phyloP scores from a whole-genome alignment of 108 stramenopile species.

The Discostella stelligeroides region DNA sequence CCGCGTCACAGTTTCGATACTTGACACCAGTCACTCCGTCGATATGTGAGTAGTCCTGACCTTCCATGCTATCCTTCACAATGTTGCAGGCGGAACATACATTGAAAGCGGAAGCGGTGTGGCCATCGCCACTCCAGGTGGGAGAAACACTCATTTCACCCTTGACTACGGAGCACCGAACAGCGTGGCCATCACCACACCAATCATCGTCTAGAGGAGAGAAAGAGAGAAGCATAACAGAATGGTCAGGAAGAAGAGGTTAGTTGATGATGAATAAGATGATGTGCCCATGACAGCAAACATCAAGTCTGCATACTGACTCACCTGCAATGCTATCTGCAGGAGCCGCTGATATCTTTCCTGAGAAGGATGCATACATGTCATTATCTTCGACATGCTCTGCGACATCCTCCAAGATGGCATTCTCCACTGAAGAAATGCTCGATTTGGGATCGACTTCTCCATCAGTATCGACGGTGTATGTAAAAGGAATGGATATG shows the following conservation, averaged over 20 bases:
- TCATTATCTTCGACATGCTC: conserved; percentile 4
- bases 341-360: conserved; percentile 29
- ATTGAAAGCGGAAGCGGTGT: conserved; percentile 1
- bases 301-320: conserved; percentile 1
- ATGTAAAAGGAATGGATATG: conserved; percentile 23
- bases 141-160: conserved; percentile 23
- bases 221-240: too few species aligned
- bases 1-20: conserved; percentile 14
- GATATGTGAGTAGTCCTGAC: conserved; percentile 27
- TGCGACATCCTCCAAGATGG: conserved; percentile 19
- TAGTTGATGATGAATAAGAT: not conserved
- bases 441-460: conserved; percentile 4
- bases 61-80: conserved; percentile 30
- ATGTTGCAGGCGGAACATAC: conserved; percentile 13
- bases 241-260: not conserved
- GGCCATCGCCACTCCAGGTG: conserved; percentile 3
- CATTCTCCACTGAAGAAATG: conserved; percentile 25
- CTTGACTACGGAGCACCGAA: conserved; percentile 18
- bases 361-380: conserved; percentile 11
- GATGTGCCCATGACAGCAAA: not conserved
- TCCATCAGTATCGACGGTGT: conserved; percentile 33
- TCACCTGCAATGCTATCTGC: conserved; percentile 33
- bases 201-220: conserved; percentile 29
- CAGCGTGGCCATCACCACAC: conserved; percentile 14
- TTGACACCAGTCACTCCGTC: conserved; percentile 30